These are phyloP conservation scores for Phialemonium atrogriseum DNA, from an alignment of 2,329 filamentous ascomycete species.

Conservation along the genomic window DNA sequence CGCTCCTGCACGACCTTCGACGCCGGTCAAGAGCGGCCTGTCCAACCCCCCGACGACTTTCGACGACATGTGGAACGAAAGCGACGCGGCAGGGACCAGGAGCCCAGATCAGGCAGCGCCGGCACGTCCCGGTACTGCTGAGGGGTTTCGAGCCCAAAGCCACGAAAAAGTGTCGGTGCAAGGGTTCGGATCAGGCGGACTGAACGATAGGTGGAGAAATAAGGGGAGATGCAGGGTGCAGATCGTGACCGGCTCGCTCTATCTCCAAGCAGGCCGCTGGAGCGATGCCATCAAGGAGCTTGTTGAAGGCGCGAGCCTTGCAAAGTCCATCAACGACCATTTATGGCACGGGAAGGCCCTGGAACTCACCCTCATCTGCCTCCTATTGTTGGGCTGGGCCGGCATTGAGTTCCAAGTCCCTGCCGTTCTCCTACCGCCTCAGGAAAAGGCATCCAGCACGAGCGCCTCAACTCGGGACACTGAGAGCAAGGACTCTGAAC, in stretches of 20 bases:
- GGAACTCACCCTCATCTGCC: conserved; percentile 74
- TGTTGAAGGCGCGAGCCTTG: conserved; percentile 67
- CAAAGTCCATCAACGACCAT: conserved; percentile 77
- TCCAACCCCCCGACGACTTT: conserved; percentile 40
- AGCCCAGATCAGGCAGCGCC: conserved; percentile 31
- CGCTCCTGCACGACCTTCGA: conserved; percentile 40
- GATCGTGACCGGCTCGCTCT: conserved; percentile 76
- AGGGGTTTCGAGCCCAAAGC: conserved; percentile 39
- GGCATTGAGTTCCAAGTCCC: conserved; percentile 77
- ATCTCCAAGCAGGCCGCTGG: conserved; percentile 86
- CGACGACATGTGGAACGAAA: conserved; percentile 35
- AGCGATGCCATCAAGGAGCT: conserved; percentile 79
- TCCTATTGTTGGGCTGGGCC: conserved; percentile 78
- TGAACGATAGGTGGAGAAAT: conserved; percentile 69
- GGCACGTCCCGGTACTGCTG: conserved; percentile 28
- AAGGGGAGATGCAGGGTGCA: conserved; percentile 73
- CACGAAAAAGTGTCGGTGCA: conserved; percentile 54
- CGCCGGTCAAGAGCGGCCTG: conserved; percentile 38
- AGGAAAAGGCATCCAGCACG: conserved; percentile 31
- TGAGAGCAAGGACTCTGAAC: conserved; percentile 32
- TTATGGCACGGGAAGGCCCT: conserved; percentile 96
- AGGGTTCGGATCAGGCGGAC: conserved; percentile 63
- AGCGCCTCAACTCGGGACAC: conserved; percentile 26
- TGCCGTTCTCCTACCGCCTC: conserved; percentile 41
- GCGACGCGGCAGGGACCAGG: conserved; percentile 21